phyloP scores from a whole-genome alignment of 2,329 filamentous ascomycete species.

The Lecanicillium sp. region DNA sequence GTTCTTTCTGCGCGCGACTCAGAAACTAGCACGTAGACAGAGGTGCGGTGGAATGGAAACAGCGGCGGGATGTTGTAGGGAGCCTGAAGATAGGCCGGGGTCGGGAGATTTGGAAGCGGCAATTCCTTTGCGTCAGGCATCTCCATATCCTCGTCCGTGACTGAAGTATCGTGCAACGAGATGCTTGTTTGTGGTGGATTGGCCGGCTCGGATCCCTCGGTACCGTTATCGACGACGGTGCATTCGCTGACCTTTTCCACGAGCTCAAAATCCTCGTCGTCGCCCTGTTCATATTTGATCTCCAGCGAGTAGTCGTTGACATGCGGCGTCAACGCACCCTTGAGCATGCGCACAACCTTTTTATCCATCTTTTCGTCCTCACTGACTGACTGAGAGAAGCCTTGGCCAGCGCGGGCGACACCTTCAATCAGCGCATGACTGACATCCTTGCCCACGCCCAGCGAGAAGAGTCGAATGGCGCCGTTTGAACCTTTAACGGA shows the following conservation, averaged over 20 bases:
- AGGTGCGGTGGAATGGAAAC: slow-evolving; percentile 60
- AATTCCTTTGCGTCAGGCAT: slow-evolving; percentile 24
- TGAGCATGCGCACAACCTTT: slow-evolving; percentile 69
- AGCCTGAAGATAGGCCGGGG: slow-evolving; percentile 57
- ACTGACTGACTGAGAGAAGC: slow-evolving; percentile 56
- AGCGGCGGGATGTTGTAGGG: slow-evolving; percentile 58
- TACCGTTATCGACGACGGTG: slow-evolving; percentile 32
- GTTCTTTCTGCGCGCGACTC: slow-evolving; percentile 36
- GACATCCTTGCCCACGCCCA: slow-evolving; percentile 47
- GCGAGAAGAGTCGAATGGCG: slow-evolving; percentile 45
- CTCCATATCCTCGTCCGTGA: slow-evolving; percentile 36
- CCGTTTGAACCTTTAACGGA: slow-evolving; percentile 34
- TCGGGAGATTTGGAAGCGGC: slow-evolving; percentile 45
- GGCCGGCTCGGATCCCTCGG: slow-evolving; percentile 16
- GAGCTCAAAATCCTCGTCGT: slow-evolving; percentile 54
- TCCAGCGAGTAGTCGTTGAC: slow-evolving; percentile 58
- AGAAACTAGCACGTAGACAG: slow-evolving; percentile 59
- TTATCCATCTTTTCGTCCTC: slow-evolving; percentile 59
- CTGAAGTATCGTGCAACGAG: slow-evolving; percentile 52
- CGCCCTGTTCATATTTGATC: slow-evolving; percentile 45
- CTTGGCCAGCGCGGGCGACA: slow-evolving; percentile 47
- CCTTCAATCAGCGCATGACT: slow-evolving; percentile 51
- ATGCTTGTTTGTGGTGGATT: slow-evolving; percentile 29
- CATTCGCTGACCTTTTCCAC: slow-evolving; percentile 51
- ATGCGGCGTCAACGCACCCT: slow-evolving; percentile 61